Evolutionary conservation across 768 basidiomycete species (phyloP), one percentile per base, ranked within the genome.

Genomic region (Suillus subluteus): DNA sequence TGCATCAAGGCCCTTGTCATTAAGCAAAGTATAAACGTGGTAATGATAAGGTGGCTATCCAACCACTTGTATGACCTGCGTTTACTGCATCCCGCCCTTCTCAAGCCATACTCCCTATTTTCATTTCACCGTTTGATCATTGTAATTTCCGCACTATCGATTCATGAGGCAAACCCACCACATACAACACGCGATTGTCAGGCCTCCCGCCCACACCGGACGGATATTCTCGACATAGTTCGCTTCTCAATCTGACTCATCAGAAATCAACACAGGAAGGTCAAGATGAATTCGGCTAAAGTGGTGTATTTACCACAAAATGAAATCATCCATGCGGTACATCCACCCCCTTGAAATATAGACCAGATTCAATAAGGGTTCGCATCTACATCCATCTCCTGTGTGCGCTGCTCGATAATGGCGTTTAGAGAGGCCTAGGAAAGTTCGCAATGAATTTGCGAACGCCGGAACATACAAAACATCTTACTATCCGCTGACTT

Each of bases 401-500:
- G 74, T 58, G 75, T 64, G 11, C 82, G 78, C 30, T 70, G 73
- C 67, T 78, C 74, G 46, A 83, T 77, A 52, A 81, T 71, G 58
- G 67, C 67, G 64, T 82, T 83, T 68, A 83, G 76, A 32, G 67
- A 65, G 26, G 63, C 65, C 82, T 83, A 68, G 11, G 18, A 61
- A 30, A 7, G 18, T 43, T 43, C 37, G 63, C 62, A 62, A 62
- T 55, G 62, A 23, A 64, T 62, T 70, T 62, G 62, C 50, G 62
- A 69, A 44, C 18, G 65, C 32, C 38, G 46, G 52, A 67, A 21
- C 41, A 46, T 58, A 9, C 54, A 65, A 40, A 52, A 59, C 61
- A 16, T 79, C 88, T 69, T 73, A 91, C 91, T 55, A 91, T 77
- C 21, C 85, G 76, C 38, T 84, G 81, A 30, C 69, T 59, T 4